Evolutionary conservation across 441 rosid genomes (phyloP).

Genomic region (Pelargonium myrrhifolium): DNA sequence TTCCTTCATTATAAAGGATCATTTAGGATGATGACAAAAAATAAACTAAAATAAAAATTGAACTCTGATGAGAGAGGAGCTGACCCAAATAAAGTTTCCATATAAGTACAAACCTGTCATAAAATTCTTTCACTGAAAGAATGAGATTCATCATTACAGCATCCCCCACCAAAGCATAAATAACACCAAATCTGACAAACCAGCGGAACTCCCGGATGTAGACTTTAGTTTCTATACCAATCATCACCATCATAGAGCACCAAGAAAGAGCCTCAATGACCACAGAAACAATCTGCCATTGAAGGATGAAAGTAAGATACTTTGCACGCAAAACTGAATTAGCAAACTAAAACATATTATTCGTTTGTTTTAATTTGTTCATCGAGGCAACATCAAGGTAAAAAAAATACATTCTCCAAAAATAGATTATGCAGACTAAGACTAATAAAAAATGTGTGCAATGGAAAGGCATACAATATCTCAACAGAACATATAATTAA

Average conservation of each 20-base stretch:
- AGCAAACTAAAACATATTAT: not conserved
- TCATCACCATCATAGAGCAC: constrained; percentile 73
- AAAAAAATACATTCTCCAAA: too few species aligned
- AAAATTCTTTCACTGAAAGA: constrained; percentile 61
- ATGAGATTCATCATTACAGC: constrained; percentile 76
- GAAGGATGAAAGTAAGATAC: constrained; percentile 18
- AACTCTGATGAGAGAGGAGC: not conserved
- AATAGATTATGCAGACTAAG: not conserved
- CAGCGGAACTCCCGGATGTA: constrained; percentile 82
- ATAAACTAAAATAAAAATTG: not conserved
- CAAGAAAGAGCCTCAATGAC: constrained; percentile 71
- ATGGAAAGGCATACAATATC: not conserved
- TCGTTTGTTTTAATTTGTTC: not conserved
- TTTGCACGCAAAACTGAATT: not conserved
- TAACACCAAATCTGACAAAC: constrained; percentile 81
- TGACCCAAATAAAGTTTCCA: constrained; percentile 8
- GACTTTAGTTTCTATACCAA: constrained; percentile 64
- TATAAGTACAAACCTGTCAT: constrained; percentile 47
- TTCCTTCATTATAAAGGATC: not conserved
- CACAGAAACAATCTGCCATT: constrained; percentile 63
- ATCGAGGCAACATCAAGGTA: not conserved
- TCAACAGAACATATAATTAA: not conserved
- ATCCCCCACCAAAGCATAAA: constrained; percentile 78
- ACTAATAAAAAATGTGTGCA: not conserved
- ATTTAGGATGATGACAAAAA: not conserved